Base-by-base conservation (phyloP, 208 protist species). In the Wallacemonas sp. region DNA sequence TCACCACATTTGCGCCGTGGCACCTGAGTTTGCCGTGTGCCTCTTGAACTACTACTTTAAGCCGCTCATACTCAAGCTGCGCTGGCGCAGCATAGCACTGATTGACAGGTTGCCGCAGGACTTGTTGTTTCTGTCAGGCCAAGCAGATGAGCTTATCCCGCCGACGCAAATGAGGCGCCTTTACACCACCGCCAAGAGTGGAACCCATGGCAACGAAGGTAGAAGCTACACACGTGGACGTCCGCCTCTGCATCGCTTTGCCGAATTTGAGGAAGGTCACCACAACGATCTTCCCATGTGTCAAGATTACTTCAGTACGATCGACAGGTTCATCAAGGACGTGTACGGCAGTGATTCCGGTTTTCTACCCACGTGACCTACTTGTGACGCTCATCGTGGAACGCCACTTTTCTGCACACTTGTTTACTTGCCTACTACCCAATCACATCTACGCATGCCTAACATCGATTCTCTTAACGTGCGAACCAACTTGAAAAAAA, bases 91-190 rank as follows among this genome's bases (percentile, higher is more conserved):
- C 47, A 72, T 92, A 15, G 62, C 77, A 17, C 31, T 63, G 14
- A 68, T 95, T 14, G 27, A 62, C 0, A 3, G 46, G 0, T 42
- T 97, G 17, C 14, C 41, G 0, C 61, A 61, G 21, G 88, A 90
- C 11, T 83, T 96, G 49, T 71, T 97, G 41, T 97, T 97, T 63
- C 41, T 97, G 2, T 88, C 84, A 19, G 91, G 84, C 15, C 36
- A 56, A 39, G 70, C 77, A 41, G 94, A 97, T 66, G 91, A 97
- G 70, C 47, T 96, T 0, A 80, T 97, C n/a, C 94, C 94, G 19
- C 72, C 82, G n/a, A 34, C 34, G 24, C 89, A 96, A 49, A 97
- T 96, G 88, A 56, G 71, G 31, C 38, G 26, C 19, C 75, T 97
- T 2, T 88, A 91, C 78, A 58, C 76, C 33, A 67, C 60, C 4